Evolutionary conservation across 495 filamentous ascomycete species (phyloP), one percentile per base, ranked within the genome.

Genomic region (Xanthoparmelia taractica): DNA sequence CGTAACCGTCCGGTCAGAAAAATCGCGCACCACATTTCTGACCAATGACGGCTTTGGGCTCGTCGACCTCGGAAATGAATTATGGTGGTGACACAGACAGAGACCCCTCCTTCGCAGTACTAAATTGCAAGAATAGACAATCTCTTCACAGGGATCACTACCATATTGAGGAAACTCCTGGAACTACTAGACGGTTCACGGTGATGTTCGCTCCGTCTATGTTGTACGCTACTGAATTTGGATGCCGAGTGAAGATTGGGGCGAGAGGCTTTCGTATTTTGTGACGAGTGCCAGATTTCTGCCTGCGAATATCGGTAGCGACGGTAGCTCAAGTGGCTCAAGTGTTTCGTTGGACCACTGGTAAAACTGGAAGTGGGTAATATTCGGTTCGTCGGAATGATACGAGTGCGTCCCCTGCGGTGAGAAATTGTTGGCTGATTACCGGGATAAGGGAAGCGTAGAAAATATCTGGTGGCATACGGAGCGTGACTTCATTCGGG

Each of bases 251-350:
- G 69, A 71, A 0, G 83, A 85, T 69, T 72, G 74, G 55, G 84
- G 82, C 0, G 78, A 85, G 69, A 67, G 83, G 41, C 81, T 84
- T 66, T 40, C 83, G 52, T 86, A 76, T 63, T 61, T 80, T 6
- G 75, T 78, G 4, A 86, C 83, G 8, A 80, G 76, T 58, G 76
- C 73, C 8, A 69, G 69, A 29, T 86, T 79, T 69, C 77, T 80
- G 13, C 63, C 80, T 41, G 48, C 45, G 54, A 63, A 47, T 58
- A 38, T 41, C 20, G 58, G n/a, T 57, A 33, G 48, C 31, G 36
- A 38, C 45, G 61, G 56, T n/a, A 25, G 67, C 74, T 8, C 73
- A 76, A 0, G 63, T 56, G 29, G 78, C 0, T 33, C 67, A 59
- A 61, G 64, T 73, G 0, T 73, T 77, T 2, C 61, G 52, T 37